Percentiles rank a stretch among this genome's conserved stretches.
Conservation (phyloP, 2,329 filamentous ascomycete genomes). For the Podosphaera aphanis region DNA sequence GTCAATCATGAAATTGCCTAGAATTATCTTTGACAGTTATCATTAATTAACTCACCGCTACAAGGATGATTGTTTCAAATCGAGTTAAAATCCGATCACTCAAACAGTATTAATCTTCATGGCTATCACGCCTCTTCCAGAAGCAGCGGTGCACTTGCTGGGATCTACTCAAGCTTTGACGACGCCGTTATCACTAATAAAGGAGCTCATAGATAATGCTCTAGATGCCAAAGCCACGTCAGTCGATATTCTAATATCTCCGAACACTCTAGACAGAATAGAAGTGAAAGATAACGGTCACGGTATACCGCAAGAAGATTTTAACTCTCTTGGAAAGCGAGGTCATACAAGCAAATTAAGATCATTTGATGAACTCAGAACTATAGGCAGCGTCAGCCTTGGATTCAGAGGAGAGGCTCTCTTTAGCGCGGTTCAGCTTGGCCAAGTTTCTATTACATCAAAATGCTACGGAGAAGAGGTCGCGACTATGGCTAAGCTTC, state of each 20-base stretch:
- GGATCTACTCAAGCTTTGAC: slow-evolving; percentile 36
- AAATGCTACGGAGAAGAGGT: slow-evolving; percentile 35
- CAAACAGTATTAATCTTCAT: slow-evolving; percentile 5
- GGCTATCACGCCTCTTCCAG: slow-evolving; percentile 23
- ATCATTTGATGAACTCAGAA: slow-evolving; percentile 35
- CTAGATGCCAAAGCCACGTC: slow-evolving; percentile 46
- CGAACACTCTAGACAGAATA: slow-evolving; percentile 44
- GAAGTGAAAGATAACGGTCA: slow-evolving; percentile 52
- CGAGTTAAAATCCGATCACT: background rate
- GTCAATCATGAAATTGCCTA: no score
- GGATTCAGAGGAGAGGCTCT: slow-evolving; percentile 58
- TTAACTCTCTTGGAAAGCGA: slow-evolving; percentile 34
- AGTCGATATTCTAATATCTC: slow-evolving; percentile 38
- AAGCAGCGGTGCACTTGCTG: slow-evolving; percentile 28
- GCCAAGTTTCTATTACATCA: slow-evolving; percentile 37
- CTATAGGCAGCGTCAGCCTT: slow-evolving; percentile 33
- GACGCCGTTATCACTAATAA: slow-evolving; percentile 38
- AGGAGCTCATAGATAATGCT: slow-evolving; percentile 58
- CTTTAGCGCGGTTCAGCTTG: slow-evolving; percentile 37
- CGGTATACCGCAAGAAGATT: slow-evolving; percentile 41
- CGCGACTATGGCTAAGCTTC: slow-evolving; percentile 26
- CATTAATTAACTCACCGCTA: background rate
- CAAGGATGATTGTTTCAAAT: background rate
- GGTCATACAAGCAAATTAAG: slow-evolving; percentile 53
- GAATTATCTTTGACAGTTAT: no score